Evolutionary conservation across 257 asterid genomes (phyloP), one percentile per base, ranked within the genome.

Genomic region (Lantana camara): DNA sequence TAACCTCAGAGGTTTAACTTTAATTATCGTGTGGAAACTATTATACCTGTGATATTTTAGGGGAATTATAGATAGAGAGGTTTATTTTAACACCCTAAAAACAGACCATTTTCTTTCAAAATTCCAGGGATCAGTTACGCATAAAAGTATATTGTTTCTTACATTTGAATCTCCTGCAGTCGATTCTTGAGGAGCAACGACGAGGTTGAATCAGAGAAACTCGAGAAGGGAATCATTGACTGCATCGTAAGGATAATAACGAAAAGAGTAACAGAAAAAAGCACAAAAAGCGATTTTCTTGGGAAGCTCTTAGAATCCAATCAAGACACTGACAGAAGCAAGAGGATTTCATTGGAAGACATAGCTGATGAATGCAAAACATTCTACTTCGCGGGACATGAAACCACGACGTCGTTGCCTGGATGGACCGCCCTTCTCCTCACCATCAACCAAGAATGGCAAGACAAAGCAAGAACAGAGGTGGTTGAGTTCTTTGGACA

Each of bases 341-440:
- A 44, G 69, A 42, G 71, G 77, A 73, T 84, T 19, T 61, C 85
- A 0, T 35, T 81, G 13, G 84, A 89, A 48, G 87, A 83, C n/a
- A 77, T 85, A 32, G 83, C 78, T 21, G 95, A 87, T 61, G 96
- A 88, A 42, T 88, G 95, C 83, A 88, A 85, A 60, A 81, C 91
- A 37, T 74, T 88, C 75, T 83, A 88, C 66, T 85, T 85, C 9
- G 95, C 95, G 1, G 96, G 96, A 15, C 95, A 88, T 3, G 96
- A 88, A 71, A 90, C 97, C 1, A 73, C 95, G 0, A 70, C 85
- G 5, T 68, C 85, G 0, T 59, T 82, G 57, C 88, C 87, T 17
- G 64, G 77, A 22, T 90, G 97, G 97, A 80, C 84, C 4, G 49
- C 79, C 44, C 70, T 90, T 72, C 93, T 90, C 24, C 69, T 87